A percentile compares a stretch with the other conserved stretches of the same genome.
phyloP scores from a whole-genome alignment of 768 basidiomycete species.

The Leucocoprinus birnbaumii region DNA sequence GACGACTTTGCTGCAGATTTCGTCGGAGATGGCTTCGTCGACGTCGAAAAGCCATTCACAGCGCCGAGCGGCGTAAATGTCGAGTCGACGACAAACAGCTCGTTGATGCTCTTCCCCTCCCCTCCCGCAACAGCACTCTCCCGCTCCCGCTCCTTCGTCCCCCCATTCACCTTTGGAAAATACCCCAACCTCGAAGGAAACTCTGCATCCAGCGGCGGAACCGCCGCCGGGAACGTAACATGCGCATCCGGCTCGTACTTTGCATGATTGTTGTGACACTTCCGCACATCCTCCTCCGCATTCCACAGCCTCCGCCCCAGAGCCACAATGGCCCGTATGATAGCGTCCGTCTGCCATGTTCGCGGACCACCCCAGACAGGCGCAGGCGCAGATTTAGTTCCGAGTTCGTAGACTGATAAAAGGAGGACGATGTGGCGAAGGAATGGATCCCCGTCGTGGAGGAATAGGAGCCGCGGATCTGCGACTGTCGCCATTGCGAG shows the following conservation, averaged over 20 bases:
- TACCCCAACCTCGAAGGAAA: slow-evolving; percentile 3
- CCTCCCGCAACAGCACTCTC: background rate
- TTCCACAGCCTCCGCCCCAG: slow-evolving; percentile 53
- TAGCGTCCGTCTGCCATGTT: slow-evolving; percentile 56
- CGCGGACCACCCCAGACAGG: slow-evolving; percentile 49
- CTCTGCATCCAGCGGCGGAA: slow-evolving; percentile 4
- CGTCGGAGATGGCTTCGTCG: background rate
- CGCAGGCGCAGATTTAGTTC: slow-evolving; percentile 32
- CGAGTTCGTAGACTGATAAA: slow-evolving; percentile 55
- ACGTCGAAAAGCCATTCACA: background rate
- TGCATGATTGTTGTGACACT: background rate
- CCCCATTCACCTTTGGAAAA: background rate
- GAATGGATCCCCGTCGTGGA: slow-evolving; percentile 20
- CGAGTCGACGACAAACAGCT: slow-evolving; percentile 9
- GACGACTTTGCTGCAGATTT: background rate
- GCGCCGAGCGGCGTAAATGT: slow-evolving; percentile 23
- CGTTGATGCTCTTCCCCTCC: slow-evolving; percentile 1
- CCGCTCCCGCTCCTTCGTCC: background rate
- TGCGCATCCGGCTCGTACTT: slow-evolving; percentile 5
- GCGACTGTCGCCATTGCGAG: background rate
- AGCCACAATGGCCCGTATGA: slow-evolving; percentile 46
- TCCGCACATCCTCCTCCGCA: slow-evolving; percentile 39
- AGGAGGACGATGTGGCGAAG: slow-evolving; percentile 49
- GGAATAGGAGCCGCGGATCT: background rate
- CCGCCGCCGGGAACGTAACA: slow-evolving; percentile 3